A percentile compares a stretch with the other conserved stretches of the same genome.
These are phyloP conservation scores for Hypholoma fasciculare DNA, from an alignment of 768 basidiomycete species.

Conservation along the genomic window DNA sequence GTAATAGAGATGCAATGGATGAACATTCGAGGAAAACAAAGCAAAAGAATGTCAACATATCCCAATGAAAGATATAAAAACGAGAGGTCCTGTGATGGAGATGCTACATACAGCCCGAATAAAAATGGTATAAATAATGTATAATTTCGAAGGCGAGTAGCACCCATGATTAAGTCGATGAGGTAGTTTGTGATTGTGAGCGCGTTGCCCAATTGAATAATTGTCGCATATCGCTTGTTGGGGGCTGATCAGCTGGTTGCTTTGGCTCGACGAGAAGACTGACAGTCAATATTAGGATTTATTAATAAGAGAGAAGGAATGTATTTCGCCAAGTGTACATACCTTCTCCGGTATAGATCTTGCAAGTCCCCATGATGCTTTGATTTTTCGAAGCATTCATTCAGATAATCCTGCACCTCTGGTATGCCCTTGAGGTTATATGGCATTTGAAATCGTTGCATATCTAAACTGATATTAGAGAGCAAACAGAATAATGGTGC, in stretches of 20 bases:
- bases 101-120: constrained; percentile 14
- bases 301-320: constrained; percentile 4
- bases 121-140: constrained; percentile 33
- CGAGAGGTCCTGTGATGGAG: neutral
- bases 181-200: constrained; percentile 41
- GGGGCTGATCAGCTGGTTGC: constrained; percentile 71
- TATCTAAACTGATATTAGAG: constrained; percentile 46
- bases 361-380: constrained; percentile 80
- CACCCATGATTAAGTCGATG: constrained; percentile 23
- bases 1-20: constrained; percentile 8
- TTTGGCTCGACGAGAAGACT: constrained; percentile 85
- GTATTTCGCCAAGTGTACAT: constrained; percentile 19
- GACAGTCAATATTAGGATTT: neutral
- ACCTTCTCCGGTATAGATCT: constrained; percentile 87
- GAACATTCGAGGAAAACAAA: constrained; percentile 12
- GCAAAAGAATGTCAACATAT: constrained; percentile 4
- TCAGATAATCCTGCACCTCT: constrained; percentile 83
- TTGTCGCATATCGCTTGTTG: constrained; percentile 69
- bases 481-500: neutral
- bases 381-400: constrained; percentile 71
- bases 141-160: constrained; percentile 10
- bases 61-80: constrained; percentile 4
- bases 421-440: constrained; percentile 88
- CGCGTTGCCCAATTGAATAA: constrained; percentile 79
- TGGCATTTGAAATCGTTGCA: constrained; percentile 88